These are phyloP conservation scores for Talaromyces sp. DNA, from an alignment of 2,329 filamentous ascomycete genomes.

Conservation along the genomic window DNA sequence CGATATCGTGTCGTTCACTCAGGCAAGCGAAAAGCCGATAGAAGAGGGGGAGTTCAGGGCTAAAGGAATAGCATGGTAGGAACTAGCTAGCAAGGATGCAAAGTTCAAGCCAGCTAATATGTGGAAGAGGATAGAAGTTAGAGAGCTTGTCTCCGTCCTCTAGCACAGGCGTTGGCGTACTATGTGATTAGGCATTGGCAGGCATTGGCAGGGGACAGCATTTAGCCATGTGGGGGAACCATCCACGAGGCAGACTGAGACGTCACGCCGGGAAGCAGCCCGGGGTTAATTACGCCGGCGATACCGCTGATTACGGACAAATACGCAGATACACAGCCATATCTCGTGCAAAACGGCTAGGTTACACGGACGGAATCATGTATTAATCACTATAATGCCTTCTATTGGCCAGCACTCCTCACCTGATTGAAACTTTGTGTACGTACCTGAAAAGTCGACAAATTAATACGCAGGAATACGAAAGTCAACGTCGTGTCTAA, in stretches of 20 bases:
- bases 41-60: background rate
- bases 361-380: background rate
- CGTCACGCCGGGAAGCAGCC: background rate
- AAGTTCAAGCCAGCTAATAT: background rate
- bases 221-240: constrained; percentile 3
- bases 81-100: background rate
- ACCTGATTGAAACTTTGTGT: background rate
- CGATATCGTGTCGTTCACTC: background rate
- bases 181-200: background rate
- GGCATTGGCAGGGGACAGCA: background rate
- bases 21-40: background rate
- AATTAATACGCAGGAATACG: background rate
- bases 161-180: too few species aligned
- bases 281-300: background rate
- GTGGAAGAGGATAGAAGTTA: background rate
- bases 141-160: background rate
- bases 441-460: background rate
- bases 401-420: background rate
- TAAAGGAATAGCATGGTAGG: background rate
- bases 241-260: background rate
- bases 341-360: background rate
- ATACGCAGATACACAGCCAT: background rate
- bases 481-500: background rate
- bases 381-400: background rate
- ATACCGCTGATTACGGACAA: background rate